Evolutionary conservation across 352 stramenopile species (phyloP), one percentile per base, ranked within the genome.

Genomic region (Phytophthora pluvialis): DNA sequence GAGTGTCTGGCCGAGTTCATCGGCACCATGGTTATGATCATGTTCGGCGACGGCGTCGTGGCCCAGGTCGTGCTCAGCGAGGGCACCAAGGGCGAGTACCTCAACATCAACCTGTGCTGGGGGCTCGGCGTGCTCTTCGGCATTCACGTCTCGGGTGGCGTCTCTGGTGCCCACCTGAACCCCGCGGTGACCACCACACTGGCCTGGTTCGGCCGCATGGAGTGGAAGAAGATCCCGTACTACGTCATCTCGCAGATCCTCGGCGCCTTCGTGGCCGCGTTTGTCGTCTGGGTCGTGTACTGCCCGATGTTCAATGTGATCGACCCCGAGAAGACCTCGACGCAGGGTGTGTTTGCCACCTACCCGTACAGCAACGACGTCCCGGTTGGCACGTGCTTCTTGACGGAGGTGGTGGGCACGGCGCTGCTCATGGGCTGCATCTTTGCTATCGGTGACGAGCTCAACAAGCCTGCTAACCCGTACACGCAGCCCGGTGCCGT

Each of bases 51-150:
- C 29, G 84, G 81, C 21, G 81, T 88, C 13, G 80, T 87, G 42
- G 75, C 80, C 32, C 80, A 93, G 62, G 77, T 89, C 11, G 71
- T 75, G n/a, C 68, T 91, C 5, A 68, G 76, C 31, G 62, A 81
- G 4, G 70, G 72, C 55, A 78, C 52, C 28, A 86, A 83, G 48
- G 84, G 84, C 53, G 83, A 81, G 55, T 91, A 84, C 67, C 60
- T 87, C 25, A 89, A 75, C 58, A 89, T 91, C 70, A 89, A 75
- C 57, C 69, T 93, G 40, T 82, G 70, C 61, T 93, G 84, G 82
- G 84, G 84, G n/a, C 65, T 93, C 47, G 84, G 65, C 32, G 77
- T 93, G 32, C 80, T 93, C 57, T 77, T 93, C 25, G 84, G 77
- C 21, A 83, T 93, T 11, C 81, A 93, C 67, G 51, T 68, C 1